Base-by-base conservation (phyloP, 1,139 yeast species). In the Zygoascus sp. region DNA sequence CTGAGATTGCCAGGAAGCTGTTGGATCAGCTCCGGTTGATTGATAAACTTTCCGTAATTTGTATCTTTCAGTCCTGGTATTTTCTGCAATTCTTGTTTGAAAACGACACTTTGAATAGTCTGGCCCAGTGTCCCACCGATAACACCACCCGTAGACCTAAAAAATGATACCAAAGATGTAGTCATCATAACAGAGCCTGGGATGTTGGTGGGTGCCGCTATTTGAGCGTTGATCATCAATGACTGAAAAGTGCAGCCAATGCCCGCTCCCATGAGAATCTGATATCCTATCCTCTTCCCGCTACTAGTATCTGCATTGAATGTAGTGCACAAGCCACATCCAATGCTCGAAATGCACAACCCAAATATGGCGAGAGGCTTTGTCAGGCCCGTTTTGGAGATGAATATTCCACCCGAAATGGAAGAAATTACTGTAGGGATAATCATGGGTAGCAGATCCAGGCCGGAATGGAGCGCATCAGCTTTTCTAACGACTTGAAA, bases 391-490 rank as follows among this genome's bases (percentile, higher is more conserved):
- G 76, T 67, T 48, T 60, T 64, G 36, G 72, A 68, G 50, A 79
- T 69, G 35, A 74, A 52, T 1, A 73, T 49, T 16, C 84, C 85
- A 25, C 72, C 66, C 5, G 63, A 28, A 1, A 75, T 60, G 0
- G 81, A 72, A 1, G 78, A 53, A 1, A 80, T 48, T 1, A 82
- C 70, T 2, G 79, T 74, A 0, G 80, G 60, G n/a, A 81, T 58
- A 32, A 80, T 70, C 52, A 73, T 56, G 0, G 86, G 82, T 19
- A 81, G 62, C 52, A 78, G 60, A 50, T 77, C 75, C 28, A 80
- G 66, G 28, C 86, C 84, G 0, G 84, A 74, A 48, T 70, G 65
- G 65, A 76, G 72, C 1, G 83, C 73, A 15, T 69, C 55, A 34
- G 69, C 69, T 39, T 68, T 65, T 50, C 67, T 68, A 27, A 73